Evolutionary conservation across 2,329 filamentous ascomycete genomes (phyloP), one percentile per base, ranked within the genome.

Genomic region (Lachnellula occidentalis): DNA sequence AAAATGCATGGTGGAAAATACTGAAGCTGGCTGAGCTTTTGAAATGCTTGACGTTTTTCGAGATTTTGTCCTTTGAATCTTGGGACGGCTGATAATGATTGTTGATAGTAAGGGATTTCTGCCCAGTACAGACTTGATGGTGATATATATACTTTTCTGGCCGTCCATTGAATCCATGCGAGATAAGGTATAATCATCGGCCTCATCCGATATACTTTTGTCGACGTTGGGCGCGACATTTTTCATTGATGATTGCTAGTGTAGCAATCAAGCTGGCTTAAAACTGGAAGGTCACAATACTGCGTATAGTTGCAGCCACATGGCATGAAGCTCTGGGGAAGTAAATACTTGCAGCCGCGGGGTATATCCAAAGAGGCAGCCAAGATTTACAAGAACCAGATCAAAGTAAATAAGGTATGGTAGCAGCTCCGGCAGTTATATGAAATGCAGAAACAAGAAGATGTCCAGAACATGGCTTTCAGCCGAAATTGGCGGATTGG

Each of bases 1-100:
- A 34, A 74, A 64, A 17, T 60, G 51, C 46, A 61, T 64, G 15
- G 59, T 64, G 55, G 69, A 58, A 5, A 14, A 17, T 37, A 34
- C 17, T 34, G 34, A 49, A 37, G 17, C 31, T 19, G 17, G 21
- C 17, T 49, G 31, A 24, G 22, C 14, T 27, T 43, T 59, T 34
- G 50, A 65, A 45, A 46, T 36, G 41, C 34, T 6, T 15, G 19
- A 31, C 8, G 24, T 5, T 24, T 24, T 24, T 6, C 2, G 27
- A 31, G 27, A 31, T 2, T 3, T 31, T 8, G 27, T 31, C 8
- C 2, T 31, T 31, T 31, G 7, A 8, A 31, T 31, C 27, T 31
- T 31, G 8, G 7, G 9, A 8, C 6, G 8, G 27, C 27, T 48
- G 47, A 42, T 24, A 19, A 47, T 17, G 11, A 15, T 31, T 37